Conservation (phyloP, 2,329 filamentous ascomycete species). For the Ophiostoma pallidulum region DNA sequence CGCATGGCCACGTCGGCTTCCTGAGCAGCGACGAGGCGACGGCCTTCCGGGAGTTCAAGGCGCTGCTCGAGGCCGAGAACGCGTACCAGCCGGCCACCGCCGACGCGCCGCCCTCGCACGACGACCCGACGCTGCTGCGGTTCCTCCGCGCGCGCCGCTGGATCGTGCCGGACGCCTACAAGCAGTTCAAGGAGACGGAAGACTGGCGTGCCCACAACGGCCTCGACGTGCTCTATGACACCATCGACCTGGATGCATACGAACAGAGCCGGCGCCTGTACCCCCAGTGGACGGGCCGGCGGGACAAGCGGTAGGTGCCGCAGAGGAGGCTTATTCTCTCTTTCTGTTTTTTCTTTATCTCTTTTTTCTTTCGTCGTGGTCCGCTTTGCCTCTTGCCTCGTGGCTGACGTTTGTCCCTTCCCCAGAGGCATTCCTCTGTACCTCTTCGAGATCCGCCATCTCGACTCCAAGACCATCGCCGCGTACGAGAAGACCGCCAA, state of each 20-base stretch:
- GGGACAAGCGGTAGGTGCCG: slow-evolving; percentile 69
- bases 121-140: slow-evolving; percentile 68
- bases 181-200: slow-evolving; percentile 81
- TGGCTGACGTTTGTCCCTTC: too few species aligned
- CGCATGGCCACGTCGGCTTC: slow-evolving; percentile 71
- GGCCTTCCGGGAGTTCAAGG: slow-evolving; percentile 64
- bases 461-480: slow-evolving; percentile 73
- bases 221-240: slow-evolving; percentile 70
- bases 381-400: too few species aligned
- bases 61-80: slow-evolving; percentile 52
- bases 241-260: slow-evolving; percentile 76
- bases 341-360: too few species aligned
- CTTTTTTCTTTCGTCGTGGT: too few species aligned
- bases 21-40: slow-evolving; percentile 59
- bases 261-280: slow-evolving; percentile 77
- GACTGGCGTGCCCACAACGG: slow-evolving; percentile 75
- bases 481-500: slow-evolving; percentile 64
- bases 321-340: too few species aligned
- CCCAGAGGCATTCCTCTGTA: slow-evolving; percentile 89
- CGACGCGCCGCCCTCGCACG: slow-evolving; percentile 50
- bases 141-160: slow-evolving; percentile 82
- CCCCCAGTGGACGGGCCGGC: slow-evolving; percentile 87
- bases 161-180: slow-evolving; percentile 64
- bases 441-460: slow-evolving; percentile 74
- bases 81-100: slow-evolving; percentile 43